Conservation (phyloP, 129 eudicot genomes). For the Deinandra increscens region DNA sequence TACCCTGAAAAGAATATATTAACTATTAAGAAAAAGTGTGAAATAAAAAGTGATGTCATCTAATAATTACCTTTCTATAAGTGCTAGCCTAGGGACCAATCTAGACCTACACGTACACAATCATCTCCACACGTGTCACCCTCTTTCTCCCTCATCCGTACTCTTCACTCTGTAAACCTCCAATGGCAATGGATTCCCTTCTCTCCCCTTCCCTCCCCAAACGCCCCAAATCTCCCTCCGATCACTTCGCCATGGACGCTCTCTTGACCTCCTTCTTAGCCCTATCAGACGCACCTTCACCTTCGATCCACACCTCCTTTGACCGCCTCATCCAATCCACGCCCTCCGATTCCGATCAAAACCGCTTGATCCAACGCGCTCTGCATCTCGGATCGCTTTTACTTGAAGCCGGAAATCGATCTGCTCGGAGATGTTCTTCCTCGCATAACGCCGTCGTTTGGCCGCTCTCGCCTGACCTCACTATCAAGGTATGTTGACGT, state of each 20-base stretch:
- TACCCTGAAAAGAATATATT: background rate
- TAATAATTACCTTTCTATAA: slow-evolving; percentile 24
- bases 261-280: slow-evolving; percentile 42
- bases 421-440: slow-evolving; percentile 57
- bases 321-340: slow-evolving; percentile 57
- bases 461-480: slow-evolving; percentile 78
- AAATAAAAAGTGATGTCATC: slow-evolving; percentile 17
- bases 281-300: slow-evolving; percentile 42
- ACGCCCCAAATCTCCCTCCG: slow-evolving; percentile 44
- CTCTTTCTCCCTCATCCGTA: background rate
- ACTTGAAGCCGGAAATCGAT: slow-evolving; percentile 66
- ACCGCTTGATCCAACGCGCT: slow-evolving; percentile 59
- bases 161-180: slow-evolving; percentile 16
- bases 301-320: slow-evolving; percentile 42
- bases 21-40: background rate
- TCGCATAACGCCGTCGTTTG: slow-evolving; percentile 63
- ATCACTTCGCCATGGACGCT: slow-evolving; percentile 38
- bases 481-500: slow-evolving; percentile 47
- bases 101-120: slow-evolving; percentile 44
- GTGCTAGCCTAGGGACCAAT: slow-evolving; percentile 19
- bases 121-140: slow-evolving; percentile 41
- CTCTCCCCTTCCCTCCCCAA: slow-evolving; percentile 41
- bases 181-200: background rate
- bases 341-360: slow-evolving; percentile 52
- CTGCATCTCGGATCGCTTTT: slow-evolving; percentile 48